Evolutionary conservation across 1,284 basidiomycete species (phyloP), one percentile per base, ranked within the genome.

Genomic region (Marasmius oreades): DNA sequence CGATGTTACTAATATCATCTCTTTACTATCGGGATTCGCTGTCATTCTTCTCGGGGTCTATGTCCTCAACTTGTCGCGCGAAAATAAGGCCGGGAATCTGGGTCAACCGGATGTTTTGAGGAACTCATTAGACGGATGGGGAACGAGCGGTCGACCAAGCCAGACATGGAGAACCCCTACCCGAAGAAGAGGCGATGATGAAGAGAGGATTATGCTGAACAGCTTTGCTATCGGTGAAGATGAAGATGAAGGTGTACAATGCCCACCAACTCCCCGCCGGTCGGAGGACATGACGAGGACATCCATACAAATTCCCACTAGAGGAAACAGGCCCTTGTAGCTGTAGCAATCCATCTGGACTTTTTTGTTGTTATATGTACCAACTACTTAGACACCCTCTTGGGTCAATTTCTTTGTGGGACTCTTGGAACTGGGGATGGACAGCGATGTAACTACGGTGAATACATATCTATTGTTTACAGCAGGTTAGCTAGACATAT

Each of bases 41-140:
- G 84, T 92, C 63, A 97, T 92, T 52, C 96, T 96, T 77, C 82
- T 95, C 63, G 94, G 95, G 53, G 93, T 96, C 14, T 92, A 95
- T 70, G 81, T 96, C 34, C 84, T 96, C 65, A 95, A 95, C 72
- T 73, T 93, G 60, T 93, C 90, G 4, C 86, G 92, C 52, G 63
- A 74, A 36, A 26, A 23, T 12, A 26, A 31, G 24, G 8, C 45
- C 45, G 24, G 14, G 47, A 50, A 33, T n/a, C 7, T 42, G n/a
- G 39, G 39, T 18, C 11, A 42, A 20, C 39, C 28, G 20, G 20
- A 2, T 6, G 14, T 6, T 18, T 1, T 42, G 11, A 42, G 39
- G 39, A 7, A 42, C 14, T 42, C 39, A 16, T 14, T 42, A 20
- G 39, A 42, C 39, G 39, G n/a, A 42, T 42, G 39, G 39, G 39